Base-by-base conservation (phyloP, 176 grass and related monocot species). In the Eremochloa ophiuroides region DNA sequence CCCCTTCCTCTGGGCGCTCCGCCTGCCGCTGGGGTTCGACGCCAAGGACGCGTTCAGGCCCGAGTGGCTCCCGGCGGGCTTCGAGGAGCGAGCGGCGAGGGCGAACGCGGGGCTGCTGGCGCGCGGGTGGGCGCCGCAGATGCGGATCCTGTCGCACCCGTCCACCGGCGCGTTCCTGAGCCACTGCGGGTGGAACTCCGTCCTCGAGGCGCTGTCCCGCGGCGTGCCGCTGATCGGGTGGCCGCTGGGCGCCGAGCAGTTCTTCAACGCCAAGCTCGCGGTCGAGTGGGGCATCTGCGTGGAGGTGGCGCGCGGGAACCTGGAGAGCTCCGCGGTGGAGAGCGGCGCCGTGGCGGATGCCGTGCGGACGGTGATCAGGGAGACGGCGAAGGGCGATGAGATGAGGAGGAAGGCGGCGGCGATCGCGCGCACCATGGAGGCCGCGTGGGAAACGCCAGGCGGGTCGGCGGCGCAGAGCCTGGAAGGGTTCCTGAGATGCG, bases 161-260 rank as follows among this genome's bases (percentile, higher is more conserved):
- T 79, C 86, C 8, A 79, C 76, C 10, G 86, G 86, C 37, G 89
- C 80, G 23, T 94, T 94, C 68, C 8, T 91, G 77, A 94, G 29
- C 83, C 91, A 91, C 85, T 94, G 91, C 41, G 88, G 90, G n/a
- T 92, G 90, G 90, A 92, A 89, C 78, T 92, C 86, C 74, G 11
- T 89, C 47, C 90, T 92, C 2, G 83, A 91, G 91, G 78, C 88
- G 83, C 74, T 94, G 16, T 48, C 15, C 86, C 50, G 67, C 16
- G 76, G 76, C 50, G 75, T 89, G 71, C 86, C 86, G 37, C 71
- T 94, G 41, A 9, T 94, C 34, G 86, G 83, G 40, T 94, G 86
- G 89, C 86, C 89, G 22, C 63, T 94, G 47, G 66, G 69, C 3
- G 86, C 46, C 11, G 89, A 89, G 55, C 89, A 91, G 71, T 84